These are phyloP conservation scores for Oryza brachyantha DNA, from an alignment of 176 grass and related monocot species.

Conservation along the genomic window DNA sequence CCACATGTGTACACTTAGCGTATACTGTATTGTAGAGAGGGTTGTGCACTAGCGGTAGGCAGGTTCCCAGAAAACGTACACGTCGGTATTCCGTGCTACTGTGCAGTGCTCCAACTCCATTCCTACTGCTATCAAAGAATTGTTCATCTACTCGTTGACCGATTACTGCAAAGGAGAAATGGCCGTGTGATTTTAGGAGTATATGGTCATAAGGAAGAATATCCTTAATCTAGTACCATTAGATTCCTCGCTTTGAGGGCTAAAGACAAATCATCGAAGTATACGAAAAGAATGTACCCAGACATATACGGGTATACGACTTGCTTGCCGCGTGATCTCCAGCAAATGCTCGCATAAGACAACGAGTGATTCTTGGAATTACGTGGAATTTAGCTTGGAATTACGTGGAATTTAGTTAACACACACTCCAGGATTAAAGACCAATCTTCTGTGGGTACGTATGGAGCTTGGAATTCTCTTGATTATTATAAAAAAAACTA, in stretches of 20 bases:
- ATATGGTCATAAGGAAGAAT: not conserved
- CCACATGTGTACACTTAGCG: no score
- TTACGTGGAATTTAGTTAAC: not conserved
- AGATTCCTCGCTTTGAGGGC: not conserved
- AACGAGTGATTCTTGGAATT: not conserved
- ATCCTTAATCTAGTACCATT: not conserved
- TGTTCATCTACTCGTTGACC: not conserved
- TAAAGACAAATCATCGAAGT: not conserved
- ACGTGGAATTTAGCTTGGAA: not conserved
- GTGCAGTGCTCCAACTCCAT: no score
- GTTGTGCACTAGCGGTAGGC: not conserved
- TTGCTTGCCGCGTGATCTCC: not conserved
- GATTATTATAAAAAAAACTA: no score
- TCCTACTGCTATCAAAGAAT: no score
- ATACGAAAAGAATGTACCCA: not conserved
- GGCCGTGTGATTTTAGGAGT: not conserved
- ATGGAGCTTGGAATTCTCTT: not conserved
- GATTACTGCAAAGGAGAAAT: not conserved
- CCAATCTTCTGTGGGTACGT: not conserved
- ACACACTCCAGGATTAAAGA: not conserved
- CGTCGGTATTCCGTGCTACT: no score
- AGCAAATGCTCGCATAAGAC: not conserved
- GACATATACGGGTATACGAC: not conserved
- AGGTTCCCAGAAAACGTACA: no score
- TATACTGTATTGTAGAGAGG: not conserved